Conservation (phyloP, 2,329 filamentous ascomycete species). For the Epichloe scottii region DNA sequence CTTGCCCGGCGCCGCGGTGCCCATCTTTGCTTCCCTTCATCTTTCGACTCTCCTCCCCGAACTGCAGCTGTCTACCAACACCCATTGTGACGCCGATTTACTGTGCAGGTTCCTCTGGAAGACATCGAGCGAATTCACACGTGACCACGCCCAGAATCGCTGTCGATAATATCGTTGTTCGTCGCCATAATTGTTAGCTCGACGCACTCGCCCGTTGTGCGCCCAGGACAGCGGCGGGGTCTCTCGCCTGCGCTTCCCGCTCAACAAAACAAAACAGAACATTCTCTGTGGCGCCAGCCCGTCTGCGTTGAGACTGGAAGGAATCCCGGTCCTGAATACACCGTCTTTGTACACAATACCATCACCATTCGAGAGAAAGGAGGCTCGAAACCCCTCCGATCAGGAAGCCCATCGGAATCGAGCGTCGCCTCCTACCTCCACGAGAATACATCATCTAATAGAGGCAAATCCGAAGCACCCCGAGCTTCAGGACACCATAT, state of each 20-base stretch:
- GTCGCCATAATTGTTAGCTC: not conserved
- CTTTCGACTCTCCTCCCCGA: not conserved
- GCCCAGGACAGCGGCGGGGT: not conserved
- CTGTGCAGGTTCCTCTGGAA: not conserved
- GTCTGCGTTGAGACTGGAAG: not conserved
- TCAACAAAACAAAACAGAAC: not conserved
- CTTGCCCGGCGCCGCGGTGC: conserved; percentile 3
- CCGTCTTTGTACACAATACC: not conserved
- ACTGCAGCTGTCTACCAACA: not conserved
- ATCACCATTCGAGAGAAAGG: not conserved
- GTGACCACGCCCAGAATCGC: not conserved
- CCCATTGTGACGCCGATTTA: not conserved
- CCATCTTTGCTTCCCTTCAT: conserved; percentile 11
- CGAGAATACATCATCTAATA: too few relatives aligned
- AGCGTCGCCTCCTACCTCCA: too few relatives aligned
- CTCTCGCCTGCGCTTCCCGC: not conserved
- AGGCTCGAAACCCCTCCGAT: not conserved
- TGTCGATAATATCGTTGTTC: not conserved
- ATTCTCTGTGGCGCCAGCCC: not conserved
- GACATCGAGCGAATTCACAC: not conserved
- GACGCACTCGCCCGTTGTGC: conserved; percentile 1
- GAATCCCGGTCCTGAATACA: not conserved
- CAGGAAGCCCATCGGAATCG: too few relatives aligned
- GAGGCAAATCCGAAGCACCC: too few relatives aligned
- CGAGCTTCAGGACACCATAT: too few relatives aligned